A percentile compares a stretch with the other conserved stretches of the same genome.
Evolutionary conservation across 768 basidiomycete species (phyloP).

Genomic region (Phaffia tasmanica): DNA sequence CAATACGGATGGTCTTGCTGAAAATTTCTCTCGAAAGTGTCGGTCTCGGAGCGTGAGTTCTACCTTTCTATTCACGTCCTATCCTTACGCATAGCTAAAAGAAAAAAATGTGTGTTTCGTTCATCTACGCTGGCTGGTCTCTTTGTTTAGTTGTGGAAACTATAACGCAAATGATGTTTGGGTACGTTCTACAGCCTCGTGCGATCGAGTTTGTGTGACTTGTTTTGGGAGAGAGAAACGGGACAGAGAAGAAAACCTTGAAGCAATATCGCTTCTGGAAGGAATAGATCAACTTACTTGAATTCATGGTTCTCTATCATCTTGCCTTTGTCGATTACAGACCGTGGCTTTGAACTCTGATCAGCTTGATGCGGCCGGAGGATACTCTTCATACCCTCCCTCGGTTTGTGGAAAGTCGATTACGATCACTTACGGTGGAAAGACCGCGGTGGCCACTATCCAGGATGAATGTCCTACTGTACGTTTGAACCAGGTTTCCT

Average conservation of each 20-base stretch:
- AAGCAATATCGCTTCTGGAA: constrained; percentile 16
- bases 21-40: too few species aligned
- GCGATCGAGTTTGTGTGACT: neutral
- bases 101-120: too few species aligned
- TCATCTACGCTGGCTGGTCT: too few species aligned
- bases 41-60: too few species aligned
- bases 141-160: neutral
- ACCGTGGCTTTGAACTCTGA: constrained; percentile 26
- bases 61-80: too few species aligned
- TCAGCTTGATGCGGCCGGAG: constrained; percentile 17
- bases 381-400: constrained; percentile 11
- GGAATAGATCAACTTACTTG: constrained; percentile 10
- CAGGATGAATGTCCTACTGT: constrained; percentile 1
- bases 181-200: neutral
- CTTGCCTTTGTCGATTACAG: neutral
- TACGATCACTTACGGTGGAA: constrained; percentile 19
- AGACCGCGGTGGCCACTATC: constrained; percentile 19
- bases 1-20: too few species aligned
- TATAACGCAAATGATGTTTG: neutral
- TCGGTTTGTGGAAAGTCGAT: constrained; percentile 19
- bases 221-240: too few species aligned
- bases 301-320: neutral
- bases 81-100: too few species aligned
- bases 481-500: neutral
- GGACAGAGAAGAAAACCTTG: too few species aligned